Evolutionary conservation across 148 eudicot species (phyloP), one percentile per base, ranked within the genome.

Genomic region (Rhododendron williamsianum): DNA sequence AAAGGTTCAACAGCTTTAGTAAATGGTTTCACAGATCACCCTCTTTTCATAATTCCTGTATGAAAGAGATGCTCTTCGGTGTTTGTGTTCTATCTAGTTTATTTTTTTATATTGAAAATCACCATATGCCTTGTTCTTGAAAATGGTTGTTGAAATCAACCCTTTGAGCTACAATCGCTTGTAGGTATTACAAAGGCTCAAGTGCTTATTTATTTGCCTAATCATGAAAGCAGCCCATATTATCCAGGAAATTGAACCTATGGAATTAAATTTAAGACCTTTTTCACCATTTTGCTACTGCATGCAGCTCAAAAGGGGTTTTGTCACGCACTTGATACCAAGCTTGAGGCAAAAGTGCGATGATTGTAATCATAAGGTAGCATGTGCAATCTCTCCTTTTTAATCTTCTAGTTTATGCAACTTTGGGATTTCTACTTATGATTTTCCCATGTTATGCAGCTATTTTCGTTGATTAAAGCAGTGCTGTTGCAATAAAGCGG

Each of bases 271-370:
- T 73, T 30, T 67, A 76, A 54, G 65, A 49, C n/a, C 46, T 18
- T 33, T 69, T 60, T 27, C 27, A 58, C 33, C 81, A 67, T 2
- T 51, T 63, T 43, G 72, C 85, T 79, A 84, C 65, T 82, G 9
- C 78, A 21, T 86, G 84, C 98, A 94, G 98, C 88, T 94, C 98
- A 45, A 94, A 94, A 88, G 94, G 98, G 85, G 93, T 93, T 63
- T 81, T 94, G 38, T 93, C 95, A 67, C 95, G 98, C 46, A 86
- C 95, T 41, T 94, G 89, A 92, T 83, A 15, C n/a, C 6, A 48
- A 18, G 43, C 72, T 23, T 27, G 60, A 81, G 36, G 85, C 35
- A 13, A 76, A 69, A 41, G 43, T 33, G 21, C 60, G 33, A 35
- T 51, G 5, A 58, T 27, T 18, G 25, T 81, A 36, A 72, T 51